Evolutionary conservation across 495 filamentous ascomycete species (phyloP).

Genomic region (Aspergillus nanangensis): DNA sequence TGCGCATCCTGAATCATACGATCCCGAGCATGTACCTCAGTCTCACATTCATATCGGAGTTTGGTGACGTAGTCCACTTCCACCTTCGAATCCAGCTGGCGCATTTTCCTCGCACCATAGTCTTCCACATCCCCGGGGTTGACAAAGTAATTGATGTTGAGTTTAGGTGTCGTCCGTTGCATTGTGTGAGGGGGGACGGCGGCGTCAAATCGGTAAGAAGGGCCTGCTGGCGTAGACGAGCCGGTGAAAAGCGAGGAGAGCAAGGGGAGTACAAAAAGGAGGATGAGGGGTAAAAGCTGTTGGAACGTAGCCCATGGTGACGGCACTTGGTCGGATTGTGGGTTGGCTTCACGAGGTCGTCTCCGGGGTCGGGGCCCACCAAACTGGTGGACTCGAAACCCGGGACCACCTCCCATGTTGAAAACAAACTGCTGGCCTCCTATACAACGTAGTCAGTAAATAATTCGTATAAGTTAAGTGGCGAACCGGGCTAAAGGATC

Average conservation of each 20-base stretch:
- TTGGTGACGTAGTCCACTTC: slow-evolving; percentile 65
- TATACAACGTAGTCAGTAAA: slow-evolving; percentile 44
- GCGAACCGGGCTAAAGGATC: neutral
- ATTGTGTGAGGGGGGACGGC: slow-evolving; percentile 65
- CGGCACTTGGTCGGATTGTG: slow-evolving; percentile 43
- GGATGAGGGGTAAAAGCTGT: slow-evolving; percentile 75
- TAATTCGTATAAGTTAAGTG: neutral
- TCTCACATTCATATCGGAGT: slow-evolving; percentile 66
- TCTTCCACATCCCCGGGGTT: slow-evolving; percentile 72
- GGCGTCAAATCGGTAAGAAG: slow-evolving; percentile 66
- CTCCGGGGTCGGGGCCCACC: slow-evolving; percentile 63
- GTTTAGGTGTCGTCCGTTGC: slow-evolving; percentile 62
- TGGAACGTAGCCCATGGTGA: slow-evolving; percentile 44
- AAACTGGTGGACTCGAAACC: slow-evolving; percentile 83
- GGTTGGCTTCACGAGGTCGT: slow-evolving; percentile 63
- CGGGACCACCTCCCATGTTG: slow-evolving; percentile 80
- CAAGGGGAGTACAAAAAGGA: slow-evolving; percentile 85
- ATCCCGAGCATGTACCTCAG: slow-evolving; percentile 57
- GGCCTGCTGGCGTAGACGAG: slow-evolving; percentile 52
- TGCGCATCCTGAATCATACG: slow-evolving; percentile 72
- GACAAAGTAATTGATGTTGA: slow-evolving; percentile 78
- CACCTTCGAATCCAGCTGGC: slow-evolving; percentile 69
- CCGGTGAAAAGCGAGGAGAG: slow-evolving; percentile 76
- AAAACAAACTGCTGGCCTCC: slow-evolving; percentile 84
- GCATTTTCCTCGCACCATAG: slow-evolving; percentile 60